Evolutionary conservation across 192 early-diverging fungal genomes (phyloP).

Genomic region (Phycomyces blakesleeanus): DNA sequence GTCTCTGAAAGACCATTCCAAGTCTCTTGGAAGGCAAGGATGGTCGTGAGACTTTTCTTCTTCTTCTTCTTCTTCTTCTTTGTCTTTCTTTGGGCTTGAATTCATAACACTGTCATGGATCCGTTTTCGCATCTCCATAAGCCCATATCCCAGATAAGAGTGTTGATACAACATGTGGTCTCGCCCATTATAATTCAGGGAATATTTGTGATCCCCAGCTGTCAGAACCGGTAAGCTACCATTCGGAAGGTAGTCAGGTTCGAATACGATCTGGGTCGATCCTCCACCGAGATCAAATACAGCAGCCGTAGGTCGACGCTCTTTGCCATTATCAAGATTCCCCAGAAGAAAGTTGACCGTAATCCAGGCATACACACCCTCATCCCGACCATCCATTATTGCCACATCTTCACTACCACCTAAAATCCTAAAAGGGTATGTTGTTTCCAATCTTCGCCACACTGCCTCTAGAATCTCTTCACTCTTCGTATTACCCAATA

Average conservation of each 20-base stretch:
- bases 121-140: slow-evolving; percentile 70
- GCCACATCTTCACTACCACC: slow-evolving; percentile 54
- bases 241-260: slow-evolving; percentile 46
- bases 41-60: too few species aligned
- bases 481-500: slow-evolving; percentile 63
- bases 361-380: slow-evolving; percentile 89
- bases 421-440: slow-evolving; percentile 70
- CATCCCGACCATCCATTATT: slow-evolving; percentile 88
- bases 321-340: slow-evolving; percentile 43
- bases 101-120: slow-evolving; percentile 17
- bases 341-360: slow-evolving; percentile 81
- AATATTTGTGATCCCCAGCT: slow-evolving; percentile 60
- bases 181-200: slow-evolving; percentile 59
- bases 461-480: slow-evolving; percentile 69
- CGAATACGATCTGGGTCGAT: slow-evolving; percentile 89
- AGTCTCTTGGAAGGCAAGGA: slow-evolving; percentile 48
- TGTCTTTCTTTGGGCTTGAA: slow-evolving; percentile 21
- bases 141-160: slow-evolving; percentile 82
- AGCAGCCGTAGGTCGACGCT: slow-evolving; percentile 53
- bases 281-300: slow-evolving; percentile 89
- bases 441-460: slow-evolving; percentile 42
- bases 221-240: slow-evolving; percentile 34
- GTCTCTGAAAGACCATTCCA: slow-evolving; percentile 8
- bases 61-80: too few species aligned
- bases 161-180: slow-evolving; percentile 81